Evolutionary conservation across 2,329 filamentous ascomycete species (phyloP), one percentile per base, ranked within the genome.

Genomic region (Ophiostoma pallidulum): DNA sequence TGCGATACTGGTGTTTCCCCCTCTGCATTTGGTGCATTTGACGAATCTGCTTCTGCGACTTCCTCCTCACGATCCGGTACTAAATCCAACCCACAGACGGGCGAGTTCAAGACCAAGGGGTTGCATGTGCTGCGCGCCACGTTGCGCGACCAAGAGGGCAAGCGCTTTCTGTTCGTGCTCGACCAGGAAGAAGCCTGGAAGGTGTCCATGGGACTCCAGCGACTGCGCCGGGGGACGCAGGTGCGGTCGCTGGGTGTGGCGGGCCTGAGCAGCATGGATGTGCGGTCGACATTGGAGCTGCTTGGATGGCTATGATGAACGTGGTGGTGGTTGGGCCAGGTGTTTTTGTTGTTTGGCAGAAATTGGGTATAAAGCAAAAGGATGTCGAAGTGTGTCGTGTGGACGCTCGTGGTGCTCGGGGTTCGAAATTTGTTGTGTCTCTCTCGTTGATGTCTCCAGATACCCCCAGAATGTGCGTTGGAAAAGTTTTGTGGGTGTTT

Each of bases 161-260:
- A 81, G 64, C 71, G 78, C 31, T 83, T 77, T 58, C 62, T 84
- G 31, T 84, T 84, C 58, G 71, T 84, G 9, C 64, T 84, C 29
- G 68, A 71, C 35, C 78, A 84, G 58, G 72, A 78, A 51, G 80
- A 85, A 60, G 73, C 73, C 24, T 84, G 81, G 81, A 85, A 85
- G 70, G 67, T 85, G 20, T 71, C 77, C 1, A 66, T 75, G 31
- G 80, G 77, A 2, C 59, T 85, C 55, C 76, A 81, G 60, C 70
- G 75, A 38, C 62, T 85, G 56, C 67, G 78, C 45, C 72, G 72
- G 46, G 80, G 80, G 5, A 74, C 73, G 3, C 78, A 81, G 60
- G 75, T 74, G 28, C 68, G 77, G 45, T 72, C 76, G 49, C 65
- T 84, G 39, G 77, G 75, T 5, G 72, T 84, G 28, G 71, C 74